Evolutionary conservation across 225 moss, liverwort and hornwort genomes (phyloP), one percentile per base, ranked within the genome.

Genomic region (Polytrichum commune): DNA sequence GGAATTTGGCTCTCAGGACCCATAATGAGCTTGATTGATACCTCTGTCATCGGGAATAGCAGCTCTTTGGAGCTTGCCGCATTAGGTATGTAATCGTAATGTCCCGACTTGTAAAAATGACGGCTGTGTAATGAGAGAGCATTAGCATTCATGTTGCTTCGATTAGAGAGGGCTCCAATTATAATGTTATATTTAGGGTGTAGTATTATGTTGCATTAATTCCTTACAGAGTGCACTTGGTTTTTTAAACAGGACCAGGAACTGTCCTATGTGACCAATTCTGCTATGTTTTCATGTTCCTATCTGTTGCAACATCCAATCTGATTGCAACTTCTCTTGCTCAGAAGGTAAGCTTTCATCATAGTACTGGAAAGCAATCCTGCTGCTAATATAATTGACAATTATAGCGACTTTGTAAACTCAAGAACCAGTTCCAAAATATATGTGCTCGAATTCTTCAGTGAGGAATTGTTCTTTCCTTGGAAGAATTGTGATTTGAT

Each of bases 1-100:
- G 96, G 91, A 54, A 96, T 96, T 74, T 93, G 96, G 93, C 81
- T 96, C 32, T 93, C 96, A 25, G 96, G 96, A 33, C 96, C 93
- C 24, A 85, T 93, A 20, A 92, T 96, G 96, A 90, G 93, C 67
- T 83, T 96, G 69, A 96, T 93, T 71, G 96, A 96, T 76, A 96
- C 96, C 27, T 75, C 96, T 63, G 96, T 96, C 18, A 81, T 96
- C 55, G 96, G 96, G 27, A 90, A 93, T 26, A 90, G 93, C 79
- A 96, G 93, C 81, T 79, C 93, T 46, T 64, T 96, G 81, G 96
- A 96, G 78, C 90, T 96, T 61, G 96, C 93, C 66, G 96, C 93
- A 10, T 90, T 96, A 1, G 96, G 96, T 93, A 77, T 69, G 84
- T 66, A 56, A 6, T 60, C 16, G 16, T 4, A 46, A 4, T 46